Conservation (phyloP, 2,329 filamentous ascomycete species). For the Geoglossum cookeanum region DNA sequence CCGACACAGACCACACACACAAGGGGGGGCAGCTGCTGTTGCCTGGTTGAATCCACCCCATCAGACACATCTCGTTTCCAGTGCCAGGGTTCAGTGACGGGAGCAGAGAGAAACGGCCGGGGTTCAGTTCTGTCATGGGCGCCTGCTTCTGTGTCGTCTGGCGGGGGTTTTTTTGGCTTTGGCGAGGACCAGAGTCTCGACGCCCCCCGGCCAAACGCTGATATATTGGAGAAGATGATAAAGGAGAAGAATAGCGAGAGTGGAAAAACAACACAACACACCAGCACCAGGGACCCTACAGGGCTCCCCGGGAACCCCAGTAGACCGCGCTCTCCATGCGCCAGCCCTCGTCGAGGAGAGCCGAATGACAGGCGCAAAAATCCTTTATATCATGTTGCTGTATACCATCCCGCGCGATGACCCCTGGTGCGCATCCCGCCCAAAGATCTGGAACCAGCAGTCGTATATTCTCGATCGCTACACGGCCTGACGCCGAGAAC, state of each 20-base stretch:
- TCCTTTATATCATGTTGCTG: background rate
- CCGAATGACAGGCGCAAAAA: slow-evolving; percentile 2
- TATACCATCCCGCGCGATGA: slow-evolving; percentile 1
- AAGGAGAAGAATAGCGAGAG: background rate
- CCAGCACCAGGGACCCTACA: background rate
- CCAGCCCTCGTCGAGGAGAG: background rate
- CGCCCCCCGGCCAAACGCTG: background rate
- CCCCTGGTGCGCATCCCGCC: slow-evolving; percentile 1
- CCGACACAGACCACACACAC: no score
- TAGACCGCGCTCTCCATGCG: background rate
- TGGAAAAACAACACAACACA: background rate
- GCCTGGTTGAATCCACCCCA: background rate
- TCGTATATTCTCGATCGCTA: background rate
- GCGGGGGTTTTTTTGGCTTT: background rate
- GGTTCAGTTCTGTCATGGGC: slow-evolving; percentile 1
- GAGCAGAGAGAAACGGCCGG: background rate
- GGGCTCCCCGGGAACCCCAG: no score
- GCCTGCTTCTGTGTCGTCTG: background rate
- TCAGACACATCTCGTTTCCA: slow-evolving; percentile 2
- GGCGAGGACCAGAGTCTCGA: background rate
- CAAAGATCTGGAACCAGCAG: slow-evolving; percentile 1
- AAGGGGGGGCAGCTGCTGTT: background rate
- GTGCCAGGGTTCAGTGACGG: slow-evolving; percentile 2
- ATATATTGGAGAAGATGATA: slow-evolving; percentile 1
- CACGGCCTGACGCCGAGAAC: background rate